These are phyloP conservation scores for Gremmenia infestans DNA, from an alignment of 2,329 filamentous ascomycete genomes.

Conservation along the genomic window DNA sequence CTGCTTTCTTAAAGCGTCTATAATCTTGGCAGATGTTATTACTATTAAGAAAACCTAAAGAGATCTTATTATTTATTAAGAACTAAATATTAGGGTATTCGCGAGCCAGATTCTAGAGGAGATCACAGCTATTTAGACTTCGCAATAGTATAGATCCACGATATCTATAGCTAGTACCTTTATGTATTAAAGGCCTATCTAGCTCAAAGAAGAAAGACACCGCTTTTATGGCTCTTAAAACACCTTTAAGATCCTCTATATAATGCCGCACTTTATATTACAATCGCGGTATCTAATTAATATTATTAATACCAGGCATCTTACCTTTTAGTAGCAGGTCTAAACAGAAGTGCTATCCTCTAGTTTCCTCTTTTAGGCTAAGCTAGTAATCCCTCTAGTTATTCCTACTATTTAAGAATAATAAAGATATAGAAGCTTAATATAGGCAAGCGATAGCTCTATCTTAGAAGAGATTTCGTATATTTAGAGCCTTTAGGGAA, in stretches of 20 bases:
- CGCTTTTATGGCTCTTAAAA: conserved; percentile 13
- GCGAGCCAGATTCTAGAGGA: conserved; percentile 11
- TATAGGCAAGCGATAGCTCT: conserved; percentile 15
- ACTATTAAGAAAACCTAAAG: conserved; percentile 10
- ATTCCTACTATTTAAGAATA: conserved; percentile 19
- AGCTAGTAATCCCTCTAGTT: conserved; percentile 21
- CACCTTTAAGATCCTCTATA: conserved; percentile 10
- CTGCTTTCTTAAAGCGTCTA: conserved; percentile 15
- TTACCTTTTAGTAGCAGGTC: conserved; percentile 17
- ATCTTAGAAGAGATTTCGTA: conserved; percentile 18
- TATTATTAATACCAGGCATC: conserved; percentile 17
- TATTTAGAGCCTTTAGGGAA: conserved; percentile 13
- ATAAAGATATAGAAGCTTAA: conserved; percentile 20
- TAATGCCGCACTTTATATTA: conserved; percentile 13
- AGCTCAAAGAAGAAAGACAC: conserved; percentile 25
- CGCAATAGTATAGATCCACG: conserved; percentile 18
- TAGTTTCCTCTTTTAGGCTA: conserved; percentile 16
- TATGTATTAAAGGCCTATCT: conserved; percentile 4
- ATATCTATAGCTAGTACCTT: conserved; percentile 14
- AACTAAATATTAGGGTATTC: conserved; percentile 14
- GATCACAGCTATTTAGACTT: conserved; percentile 12
- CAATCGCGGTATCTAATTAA: conserved; percentile 17
- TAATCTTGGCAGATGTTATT: conserved; percentile 18
- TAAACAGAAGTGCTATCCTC: conserved; percentile 19
- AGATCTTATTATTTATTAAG: conserved; percentile 4